Evolutionary conservation across 2,329 filamentous ascomycete species (phyloP), one percentile per base, ranked within the genome.

Genomic region (Aspergillus aculeatinus): DNA sequence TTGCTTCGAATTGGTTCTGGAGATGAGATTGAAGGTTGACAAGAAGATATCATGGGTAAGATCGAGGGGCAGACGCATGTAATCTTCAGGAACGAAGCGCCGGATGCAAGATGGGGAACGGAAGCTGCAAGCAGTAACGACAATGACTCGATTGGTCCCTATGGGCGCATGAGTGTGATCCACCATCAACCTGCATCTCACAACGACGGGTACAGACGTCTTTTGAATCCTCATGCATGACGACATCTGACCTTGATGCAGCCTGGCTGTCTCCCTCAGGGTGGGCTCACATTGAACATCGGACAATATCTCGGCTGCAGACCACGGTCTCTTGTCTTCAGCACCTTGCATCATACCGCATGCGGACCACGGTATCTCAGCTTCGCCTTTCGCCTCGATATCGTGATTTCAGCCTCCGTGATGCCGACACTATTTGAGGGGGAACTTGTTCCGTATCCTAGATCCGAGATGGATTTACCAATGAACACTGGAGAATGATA

Each of bases 201-300:
- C n/a, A 35, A 33, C 11, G 57, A 56, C 21, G 63, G 63, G 48
- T 29, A 58, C 35, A 59, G 57, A 60, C 57, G 50, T 55, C 59
- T 62, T 66, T 67, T 67, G 60, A 65, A 59, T 60, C 51, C 55
- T 58, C 25, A 59, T 52, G 60, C 58, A 63, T 64, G 60, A 64
- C 60, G 61, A 56, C 55, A 60, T 65, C 44, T 59, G 44, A 54
- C 49, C 39, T 19, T 16, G 42, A 55, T 55, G 53, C 55, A 60
- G 59, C 56, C 29, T 52, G 56, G 35, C 56, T 48, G 51, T 60
- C 65, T 63, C 66, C 62, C 51, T 53, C 63, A 59, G 21, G 27
- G 65, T 67, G 62, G 50, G 49, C 60, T 21, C 66, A 64, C 62
- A 60, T 67, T 31, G 47, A 58, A 55, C 58, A 57, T 51, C 57